Evolutionary conservation across 441 rosid genomes (phyloP).

Genomic region (Adansonia gregorii): DNA sequence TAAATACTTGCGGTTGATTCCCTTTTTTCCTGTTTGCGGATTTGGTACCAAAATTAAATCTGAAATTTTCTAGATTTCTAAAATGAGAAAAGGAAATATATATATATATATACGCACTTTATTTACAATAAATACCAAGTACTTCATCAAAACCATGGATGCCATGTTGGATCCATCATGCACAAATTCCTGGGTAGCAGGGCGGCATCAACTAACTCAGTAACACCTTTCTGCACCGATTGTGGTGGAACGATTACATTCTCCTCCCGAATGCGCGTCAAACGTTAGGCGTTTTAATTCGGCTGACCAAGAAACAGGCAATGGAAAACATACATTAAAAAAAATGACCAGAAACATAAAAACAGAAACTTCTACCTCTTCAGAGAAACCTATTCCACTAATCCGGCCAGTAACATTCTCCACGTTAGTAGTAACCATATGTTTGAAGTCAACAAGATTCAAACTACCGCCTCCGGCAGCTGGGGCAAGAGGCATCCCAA

Average conservation of each 20-base stretch:
- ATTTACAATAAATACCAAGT: not conserved
- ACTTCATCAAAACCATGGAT: conserved; percentile 83
- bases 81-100: no score
- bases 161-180: conserved; percentile 99
- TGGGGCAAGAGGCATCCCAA: conserved; percentile 58
- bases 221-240: conserved; percentile 88
- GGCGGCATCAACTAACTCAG: conserved; percentile 87
- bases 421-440: conserved; percentile 74
- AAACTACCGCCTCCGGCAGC: conserved; percentile 58
- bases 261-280: conserved; percentile 64
- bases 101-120: no score
- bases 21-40: no score
- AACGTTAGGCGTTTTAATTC: not conserved
- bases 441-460: conserved; percentile 74
- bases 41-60: no score
- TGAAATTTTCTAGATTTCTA: no score
- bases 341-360: no score
- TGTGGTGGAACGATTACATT: conserved; percentile 78
- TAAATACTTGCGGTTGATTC: no score
- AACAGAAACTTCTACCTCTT: conserved; percentile 65
- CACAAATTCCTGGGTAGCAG: conserved; percentile 84
- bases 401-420: conserved; percentile 76
- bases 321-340: not conserved
- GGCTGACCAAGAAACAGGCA: not conserved
- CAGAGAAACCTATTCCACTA: conserved; percentile 67